Evolutionary conservation across 805 yeast species (phyloP).

Genomic region (Ogataea ramenticola): DNA sequence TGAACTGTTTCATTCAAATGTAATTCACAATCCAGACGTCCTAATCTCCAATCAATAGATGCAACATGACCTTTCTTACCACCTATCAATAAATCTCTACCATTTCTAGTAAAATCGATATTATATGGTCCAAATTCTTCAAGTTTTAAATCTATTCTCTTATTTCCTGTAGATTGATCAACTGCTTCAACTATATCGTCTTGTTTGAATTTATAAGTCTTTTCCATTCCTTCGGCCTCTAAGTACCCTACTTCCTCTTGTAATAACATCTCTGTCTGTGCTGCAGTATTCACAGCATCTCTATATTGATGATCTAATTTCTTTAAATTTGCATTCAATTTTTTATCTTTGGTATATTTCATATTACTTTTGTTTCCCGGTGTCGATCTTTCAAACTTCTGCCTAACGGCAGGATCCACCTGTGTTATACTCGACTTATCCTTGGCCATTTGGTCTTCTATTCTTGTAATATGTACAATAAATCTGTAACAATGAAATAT

Average conservation of each 20-base stretch:
- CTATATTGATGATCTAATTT: conserved; percentile 64
- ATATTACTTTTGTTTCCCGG: conserved; percentile 13
- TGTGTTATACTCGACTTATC: no score
- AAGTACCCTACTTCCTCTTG: conserved; percentile 81
- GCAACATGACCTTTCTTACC: conserved; percentile 96
- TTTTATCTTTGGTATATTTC: conserved; percentile 45
- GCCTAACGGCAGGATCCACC: not conserved
- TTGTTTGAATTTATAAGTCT: conserved; percentile 79
- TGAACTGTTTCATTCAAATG: conserved; percentile 83
- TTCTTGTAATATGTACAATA: no score
- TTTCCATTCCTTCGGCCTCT: conserved; percentile 95
- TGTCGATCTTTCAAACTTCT: conserved; percentile 8
- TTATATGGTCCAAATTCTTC: conserved; percentile 82
- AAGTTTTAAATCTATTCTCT: conserved; percentile 66
- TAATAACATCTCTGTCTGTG: conserved; percentile 75
- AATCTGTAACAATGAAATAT: no score
- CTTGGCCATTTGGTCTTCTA: no score
- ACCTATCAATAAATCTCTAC: conserved; percentile 75
- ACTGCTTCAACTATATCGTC: conserved; percentile 69
- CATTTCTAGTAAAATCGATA: conserved; percentile 78
- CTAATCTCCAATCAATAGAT: conserved; percentile 91
- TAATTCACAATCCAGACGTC: conserved; percentile 72
- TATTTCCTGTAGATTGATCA: conserved; percentile 67
- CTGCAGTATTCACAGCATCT: conserved; percentile 77
- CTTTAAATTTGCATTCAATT: conserved; percentile 57